phyloP scores from a whole-genome alignment of 495 filamentous ascomycete species.

The Pyrenopolyporus hunteri region DNA sequence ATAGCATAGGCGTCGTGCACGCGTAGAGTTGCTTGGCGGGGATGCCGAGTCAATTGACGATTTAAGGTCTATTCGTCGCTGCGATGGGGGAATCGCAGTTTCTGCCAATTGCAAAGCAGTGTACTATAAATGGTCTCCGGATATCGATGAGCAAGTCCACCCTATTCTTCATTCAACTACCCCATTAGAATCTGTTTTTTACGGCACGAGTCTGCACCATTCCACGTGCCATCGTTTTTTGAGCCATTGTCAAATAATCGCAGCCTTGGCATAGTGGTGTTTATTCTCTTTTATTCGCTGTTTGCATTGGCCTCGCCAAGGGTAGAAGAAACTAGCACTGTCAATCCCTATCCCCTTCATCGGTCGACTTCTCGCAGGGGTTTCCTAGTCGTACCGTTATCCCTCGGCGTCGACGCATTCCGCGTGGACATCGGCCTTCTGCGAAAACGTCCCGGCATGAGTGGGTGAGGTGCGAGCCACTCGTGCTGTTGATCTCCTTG shows the following conservation, averaged over 20 bases:
- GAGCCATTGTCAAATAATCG: too few species aligned
- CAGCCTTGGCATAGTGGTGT: too few species aligned
- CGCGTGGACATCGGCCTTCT: not conserved
- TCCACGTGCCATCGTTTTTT: too few species aligned
- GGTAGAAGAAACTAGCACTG: not conserved
- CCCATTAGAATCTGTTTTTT: too few species aligned
- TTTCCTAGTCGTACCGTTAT: not conserved
- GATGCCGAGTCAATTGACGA: constrained; percentile 26
- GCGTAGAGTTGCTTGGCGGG: constrained; percentile 13
- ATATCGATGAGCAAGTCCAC: too few species aligned
- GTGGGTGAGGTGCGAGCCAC: constrained; percentile 18
- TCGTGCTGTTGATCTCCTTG: not conserved
- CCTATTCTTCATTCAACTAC: too few species aligned
- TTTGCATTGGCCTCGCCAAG: too few species aligned
- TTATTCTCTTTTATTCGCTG: too few species aligned
- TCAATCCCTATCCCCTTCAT: not conserved
- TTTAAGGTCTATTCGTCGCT: not conserved
- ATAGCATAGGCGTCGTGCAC: constrained; percentile 26
- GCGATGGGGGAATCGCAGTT: too few species aligned
- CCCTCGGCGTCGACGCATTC: not conserved
- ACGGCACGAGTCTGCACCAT: too few species aligned
- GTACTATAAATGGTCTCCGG: too few species aligned
- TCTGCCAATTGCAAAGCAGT: too few species aligned
- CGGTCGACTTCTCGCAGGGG: not conserved
- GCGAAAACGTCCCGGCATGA: constrained; percentile 22